Conservation (phyloP, 257 asterid genomes). For the Solanum sejunctum region DNA sequence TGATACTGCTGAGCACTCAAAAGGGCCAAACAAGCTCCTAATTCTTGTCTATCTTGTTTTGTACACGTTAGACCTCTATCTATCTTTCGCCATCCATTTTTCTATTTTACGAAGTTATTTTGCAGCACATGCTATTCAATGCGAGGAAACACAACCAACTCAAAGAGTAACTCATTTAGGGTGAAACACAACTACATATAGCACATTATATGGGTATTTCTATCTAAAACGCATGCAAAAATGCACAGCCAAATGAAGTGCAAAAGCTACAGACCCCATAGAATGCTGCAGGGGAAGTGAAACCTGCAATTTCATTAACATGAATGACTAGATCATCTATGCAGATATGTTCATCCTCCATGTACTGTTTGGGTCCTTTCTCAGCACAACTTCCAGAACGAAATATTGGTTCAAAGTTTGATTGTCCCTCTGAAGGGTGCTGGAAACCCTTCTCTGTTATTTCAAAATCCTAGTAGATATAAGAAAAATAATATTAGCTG, state of each 20-base stretch:
- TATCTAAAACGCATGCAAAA: not conserved
- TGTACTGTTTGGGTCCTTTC: constrained; percentile 81
- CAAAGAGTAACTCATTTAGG: not conserved
- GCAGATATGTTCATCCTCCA: constrained; percentile 93
- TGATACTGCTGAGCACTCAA: not conserved
- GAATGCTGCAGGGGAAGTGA: constrained; percentile 68
- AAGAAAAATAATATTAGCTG: not conserved
- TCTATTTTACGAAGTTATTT: not conserved
- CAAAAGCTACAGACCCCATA: constrained; percentile 70
- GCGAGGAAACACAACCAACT: not conserved
- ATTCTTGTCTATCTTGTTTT: not conserved
- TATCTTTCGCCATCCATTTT: not conserved
- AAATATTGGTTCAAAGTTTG: constrained; percentile 50
- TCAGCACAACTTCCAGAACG: constrained; percentile 94
- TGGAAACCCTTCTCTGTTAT: constrained; percentile 15
- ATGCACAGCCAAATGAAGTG: not conserved
- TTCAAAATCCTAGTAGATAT: constrained; percentile 38
- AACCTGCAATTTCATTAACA: constrained; percentile 33
- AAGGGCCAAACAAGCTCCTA: not conserved
- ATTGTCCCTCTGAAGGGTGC: constrained; percentile 40
- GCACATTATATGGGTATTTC: not conserved
- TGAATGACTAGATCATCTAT: constrained; percentile 60
- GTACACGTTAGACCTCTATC: not conserved
- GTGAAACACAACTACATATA: not conserved
- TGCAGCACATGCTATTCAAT: not conserved